Percentiles rank a stretch among this genome's conserved stretches.
phyloP scores from a whole-genome alignment of 116 monocot species.

The Posidonia oceanica region DNA sequence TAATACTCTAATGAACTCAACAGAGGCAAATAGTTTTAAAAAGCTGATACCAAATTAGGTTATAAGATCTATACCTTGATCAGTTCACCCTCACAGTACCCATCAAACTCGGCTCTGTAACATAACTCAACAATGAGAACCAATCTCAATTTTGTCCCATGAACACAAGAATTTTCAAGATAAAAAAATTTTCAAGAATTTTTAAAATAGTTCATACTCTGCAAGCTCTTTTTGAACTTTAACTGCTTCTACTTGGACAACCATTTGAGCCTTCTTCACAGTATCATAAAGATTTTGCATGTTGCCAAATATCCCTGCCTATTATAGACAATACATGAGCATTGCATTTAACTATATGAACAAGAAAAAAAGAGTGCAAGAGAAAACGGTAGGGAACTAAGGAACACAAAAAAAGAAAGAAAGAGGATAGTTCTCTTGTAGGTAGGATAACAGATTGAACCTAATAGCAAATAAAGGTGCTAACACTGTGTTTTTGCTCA shows the following conservation, averaged over 20 bases:
- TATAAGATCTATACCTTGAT: conserved; percentile 57
- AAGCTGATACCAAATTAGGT: too few relatives aligned
- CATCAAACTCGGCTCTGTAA: conserved; percentile 96
- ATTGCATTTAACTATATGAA: not conserved
- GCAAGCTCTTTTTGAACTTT: conserved; percentile 97
- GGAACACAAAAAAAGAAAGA: not conserved
- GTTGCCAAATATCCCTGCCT: conserved; percentile 85
- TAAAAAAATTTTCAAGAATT: too few relatives aligned
- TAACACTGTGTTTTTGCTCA: too few relatives aligned
- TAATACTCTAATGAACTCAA: too few relatives aligned
- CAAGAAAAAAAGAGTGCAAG: not conserved
- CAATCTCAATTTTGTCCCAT: too few relatives aligned
- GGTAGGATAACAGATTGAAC: too few relatives aligned
- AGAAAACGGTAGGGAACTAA: not conserved
- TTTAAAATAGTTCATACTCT: conserved; percentile 40
- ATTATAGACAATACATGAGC: conserved; percentile 2
- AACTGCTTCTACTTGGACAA: conserved; percentile 98
- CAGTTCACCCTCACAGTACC: conserved; percentile 95
- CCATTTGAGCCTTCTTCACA: conserved; percentile 98
- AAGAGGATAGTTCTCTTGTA: not conserved
- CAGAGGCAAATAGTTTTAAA: too few relatives aligned
- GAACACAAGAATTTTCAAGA: too few relatives aligned
- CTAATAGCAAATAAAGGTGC: too few relatives aligned
- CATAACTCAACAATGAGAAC: not conserved
- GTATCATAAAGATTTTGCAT: conserved; percentile 97